A percentile compares a stretch with the other conserved stretches of the same genome.
phyloP scores from a whole-genome alignment of 2,329 filamentous ascomycete genomes.

The Pseudogymnoascus pannorum region DNA sequence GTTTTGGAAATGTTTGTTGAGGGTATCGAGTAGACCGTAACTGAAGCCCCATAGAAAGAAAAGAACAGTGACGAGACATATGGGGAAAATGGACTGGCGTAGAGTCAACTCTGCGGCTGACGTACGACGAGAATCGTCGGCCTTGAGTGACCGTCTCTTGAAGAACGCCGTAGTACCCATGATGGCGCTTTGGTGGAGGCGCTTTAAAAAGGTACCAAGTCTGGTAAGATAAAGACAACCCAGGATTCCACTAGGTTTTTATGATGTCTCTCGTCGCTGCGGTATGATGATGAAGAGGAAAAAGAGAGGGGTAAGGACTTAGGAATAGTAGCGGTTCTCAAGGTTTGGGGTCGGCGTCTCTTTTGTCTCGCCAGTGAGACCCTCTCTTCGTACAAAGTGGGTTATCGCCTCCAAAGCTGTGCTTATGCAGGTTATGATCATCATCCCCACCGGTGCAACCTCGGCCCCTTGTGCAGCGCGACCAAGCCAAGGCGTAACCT shows the following conservation, averaged over 20 bases:
- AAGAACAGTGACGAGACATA: conserved; percentile 39
- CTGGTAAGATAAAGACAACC: neutral
- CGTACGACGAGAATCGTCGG: conserved; percentile 21
- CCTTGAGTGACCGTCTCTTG: neutral
- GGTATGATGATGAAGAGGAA: neutral
- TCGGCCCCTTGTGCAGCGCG: neutral
- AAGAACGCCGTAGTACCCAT: neutral
- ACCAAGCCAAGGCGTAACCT: neutral
- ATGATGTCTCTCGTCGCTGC: neutral
- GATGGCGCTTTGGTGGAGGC: neutral
- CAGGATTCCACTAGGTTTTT: neutral
- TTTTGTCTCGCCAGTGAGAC: neutral
- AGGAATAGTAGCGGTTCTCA: neutral
- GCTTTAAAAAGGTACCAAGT: neutral
- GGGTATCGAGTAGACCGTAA: conserved; percentile 35
- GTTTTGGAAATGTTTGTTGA: conserved; percentile 35
- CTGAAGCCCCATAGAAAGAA: conserved; percentile 46
- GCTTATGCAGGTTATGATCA: neutral
- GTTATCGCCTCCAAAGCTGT: neutral
- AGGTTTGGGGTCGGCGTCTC: neutral
- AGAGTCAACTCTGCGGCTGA: conserved; percentile 36
- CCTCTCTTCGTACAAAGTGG: neutral
- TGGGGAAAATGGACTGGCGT: conserved; percentile 36
- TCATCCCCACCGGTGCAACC: neutral
- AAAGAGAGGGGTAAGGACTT: neutral